Percentiles rank a stretch among this genome's conserved stretches.
phyloP scores from a whole-genome alignment of 192 early-diverging fungal species.

The Coemansia sp. region DNA sequence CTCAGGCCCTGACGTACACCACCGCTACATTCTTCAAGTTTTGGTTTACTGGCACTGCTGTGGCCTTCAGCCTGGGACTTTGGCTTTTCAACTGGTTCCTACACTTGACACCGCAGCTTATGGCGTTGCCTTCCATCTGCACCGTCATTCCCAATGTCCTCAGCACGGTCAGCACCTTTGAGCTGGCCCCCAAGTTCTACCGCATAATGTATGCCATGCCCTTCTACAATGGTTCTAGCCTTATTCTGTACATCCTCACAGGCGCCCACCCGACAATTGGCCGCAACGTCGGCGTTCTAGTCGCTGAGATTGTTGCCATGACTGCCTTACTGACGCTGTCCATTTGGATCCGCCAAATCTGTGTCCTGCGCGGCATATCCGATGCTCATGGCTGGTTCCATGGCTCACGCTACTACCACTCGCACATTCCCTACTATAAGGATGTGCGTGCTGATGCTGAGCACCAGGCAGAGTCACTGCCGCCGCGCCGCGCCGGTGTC shows the following conservation, averaged over 20 bases:
- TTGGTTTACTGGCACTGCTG: slow-evolving; percentile 38
- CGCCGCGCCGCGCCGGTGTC: background rate
- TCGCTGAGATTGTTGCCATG: slow-evolving; percentile 46
- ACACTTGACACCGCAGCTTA: slow-evolving; percentile 24
- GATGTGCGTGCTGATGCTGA: slow-evolving; percentile 2
- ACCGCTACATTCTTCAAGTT: slow-evolving; percentile 44
- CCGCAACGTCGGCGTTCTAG: slow-evolving; percentile 52
- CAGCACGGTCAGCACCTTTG: slow-evolving; percentile 51
- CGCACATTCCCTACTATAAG: slow-evolving; percentile 43
- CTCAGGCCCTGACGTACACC: slow-evolving; percentile 29
- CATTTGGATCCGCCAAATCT: slow-evolving; percentile 40
- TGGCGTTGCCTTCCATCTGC: slow-evolving; percentile 38
- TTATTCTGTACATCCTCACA: slow-evolving; percentile 44
- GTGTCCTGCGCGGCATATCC: slow-evolving; percentile 28
- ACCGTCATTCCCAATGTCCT: slow-evolving; percentile 49
- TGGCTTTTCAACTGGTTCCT: slow-evolving; percentile 49
- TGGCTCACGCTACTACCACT: slow-evolving; percentile 28
- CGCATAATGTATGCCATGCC: slow-evolving; percentile 55
- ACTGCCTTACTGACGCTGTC: slow-evolving; percentile 36
- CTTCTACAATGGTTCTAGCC: slow-evolving; percentile 52
- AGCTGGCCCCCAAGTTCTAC: slow-evolving; percentile 56
- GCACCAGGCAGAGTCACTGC: background rate
- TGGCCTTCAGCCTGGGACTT: slow-evolving; percentile 15
- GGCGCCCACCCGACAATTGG: slow-evolving; percentile 48
- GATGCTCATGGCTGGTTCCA: slow-evolving; percentile 39